Conservation (phyloP, 2,329 filamentous ascomycete species). For the Ophiostoma quercus region DNA sequence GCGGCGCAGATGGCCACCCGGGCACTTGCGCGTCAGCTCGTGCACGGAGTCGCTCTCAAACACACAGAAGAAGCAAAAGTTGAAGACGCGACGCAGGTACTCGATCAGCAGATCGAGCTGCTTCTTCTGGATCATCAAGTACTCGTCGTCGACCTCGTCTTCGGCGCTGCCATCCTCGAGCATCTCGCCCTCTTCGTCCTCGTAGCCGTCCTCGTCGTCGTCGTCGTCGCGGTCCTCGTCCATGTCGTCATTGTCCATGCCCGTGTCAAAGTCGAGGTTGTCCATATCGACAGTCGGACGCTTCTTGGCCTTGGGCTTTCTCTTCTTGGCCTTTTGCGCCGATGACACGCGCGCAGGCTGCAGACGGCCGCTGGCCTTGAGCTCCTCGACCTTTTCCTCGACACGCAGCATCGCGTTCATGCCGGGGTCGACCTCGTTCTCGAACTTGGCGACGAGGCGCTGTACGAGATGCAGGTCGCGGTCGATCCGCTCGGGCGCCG, state of each 20-base stretch:
- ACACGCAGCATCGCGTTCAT: conserved; percentile 75
- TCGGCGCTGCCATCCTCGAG: conserved; percentile 76
- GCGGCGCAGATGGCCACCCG: conserved; percentile 91
- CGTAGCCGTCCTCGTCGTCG: conserved; percentile 55
- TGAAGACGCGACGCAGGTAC: conserved; percentile 93
- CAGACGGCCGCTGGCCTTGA: conserved; percentile 70
- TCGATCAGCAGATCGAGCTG: conserved; percentile 93
- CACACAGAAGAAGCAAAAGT: conserved; percentile 99
- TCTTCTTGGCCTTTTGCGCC: conserved; percentile 32
- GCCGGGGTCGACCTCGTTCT: conserved; percentile 72
- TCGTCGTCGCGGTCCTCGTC: conserved; percentile 59
- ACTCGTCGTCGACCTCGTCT: conserved; percentile 85
- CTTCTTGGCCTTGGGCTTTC: conserved; percentile 60
- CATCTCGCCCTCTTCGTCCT: conserved; percentile 56
- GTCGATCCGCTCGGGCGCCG: conserved; percentile 85
- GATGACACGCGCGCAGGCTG: conserved; percentile 51
- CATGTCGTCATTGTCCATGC: conserved; percentile 49
- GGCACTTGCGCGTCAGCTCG: conserved; percentile 90
- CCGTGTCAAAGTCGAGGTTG: conserved; percentile 52
- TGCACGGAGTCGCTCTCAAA: conserved; percentile 98
- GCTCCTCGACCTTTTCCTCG: conserved; percentile 77
- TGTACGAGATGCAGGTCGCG: conserved; percentile 81
- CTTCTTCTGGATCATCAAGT: conserved; percentile 89
- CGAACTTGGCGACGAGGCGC: conserved; percentile 76
- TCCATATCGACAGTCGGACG: conserved; percentile 55